Evolutionary conservation across 2,329 filamentous ascomycete genomes (phyloP), one percentile per base, ranked within the genome.

Genomic region (Fonsecaea multimorphosa): DNA sequence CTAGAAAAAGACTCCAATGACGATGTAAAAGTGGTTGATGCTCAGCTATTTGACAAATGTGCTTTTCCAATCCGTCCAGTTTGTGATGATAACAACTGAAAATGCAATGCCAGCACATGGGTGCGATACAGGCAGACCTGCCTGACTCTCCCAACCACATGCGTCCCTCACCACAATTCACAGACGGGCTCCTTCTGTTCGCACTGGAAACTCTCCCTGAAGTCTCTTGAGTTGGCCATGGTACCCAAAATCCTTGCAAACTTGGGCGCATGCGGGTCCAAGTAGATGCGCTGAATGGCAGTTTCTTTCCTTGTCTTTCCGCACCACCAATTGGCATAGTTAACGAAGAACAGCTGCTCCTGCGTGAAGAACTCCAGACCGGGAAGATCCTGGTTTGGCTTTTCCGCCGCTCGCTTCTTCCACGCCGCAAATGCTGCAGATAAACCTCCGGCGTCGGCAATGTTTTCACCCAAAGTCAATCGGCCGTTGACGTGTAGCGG

Each of bases 331-430:
- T 86, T 88, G 2, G 80, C 84, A 73, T 86, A 91, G 1, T 83
- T 83, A 32, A 91, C 80, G 72, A 90, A 91, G 78, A 91, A 91
- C 3, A 91, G 76, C 75, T 91, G 88, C 67, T 90, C 88, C 66
- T 88, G 86, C 0, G 84, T 85, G 67, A 91, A 91, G 22, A 78
- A 70, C 3, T 86, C 82, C 6, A 91, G 74, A 0, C 89, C 89
- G 0, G 87, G 88, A 16, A 91, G 81, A 44, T 81, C 74, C 72
- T 81, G 72, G 64, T 84, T 84, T 0, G 84, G 80, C n/a, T 80
- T 81, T 40, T 82, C 77, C 1, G 79, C 75, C 34, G 86, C 83
- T 11, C 83, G 82, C 68, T 83, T 84, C 74, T 87, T 84, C 89
- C 89, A 92, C 0, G 88, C 88, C 27, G 83, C 79, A 73, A 86